Evolutionary conservation across 495 filamentous ascomycete genomes (phyloP).

Genomic region (Penicillium tannophilum): DNA sequence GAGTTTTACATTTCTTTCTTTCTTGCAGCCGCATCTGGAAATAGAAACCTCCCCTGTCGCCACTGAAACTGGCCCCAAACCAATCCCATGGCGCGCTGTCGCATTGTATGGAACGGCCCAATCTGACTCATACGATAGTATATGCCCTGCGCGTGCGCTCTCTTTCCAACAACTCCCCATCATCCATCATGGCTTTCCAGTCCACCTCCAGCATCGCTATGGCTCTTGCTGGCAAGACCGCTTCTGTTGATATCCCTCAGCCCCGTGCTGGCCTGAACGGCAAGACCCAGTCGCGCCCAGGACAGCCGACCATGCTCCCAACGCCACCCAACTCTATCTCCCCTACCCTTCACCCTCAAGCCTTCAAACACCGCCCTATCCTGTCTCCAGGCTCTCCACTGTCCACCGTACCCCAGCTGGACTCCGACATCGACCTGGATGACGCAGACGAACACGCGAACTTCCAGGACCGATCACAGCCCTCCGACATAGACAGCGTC

Average conservation of each 20-base stretch:
- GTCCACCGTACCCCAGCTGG: slow-evolving; percentile 64
- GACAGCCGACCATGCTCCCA: slow-evolving; percentile 65
- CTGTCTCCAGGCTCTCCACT: slow-evolving; percentile 51
- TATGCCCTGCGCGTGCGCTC: slow-evolving; percentile 8
- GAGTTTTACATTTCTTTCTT: slow-evolving; percentile 11
- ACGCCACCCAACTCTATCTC: slow-evolving; percentile 98
- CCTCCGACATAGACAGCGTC: slow-evolving; percentile 62
- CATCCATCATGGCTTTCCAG: slow-evolving; percentile 51
- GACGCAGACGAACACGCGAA: slow-evolving; percentile 61
- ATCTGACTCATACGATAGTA: slow-evolving; percentile 32
- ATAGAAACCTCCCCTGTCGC: slow-evolving; percentile 13
- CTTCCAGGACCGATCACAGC: slow-evolving; percentile 42
- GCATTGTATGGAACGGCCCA: slow-evolving; percentile 23
- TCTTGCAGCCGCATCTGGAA: slow-evolving; percentile 6
- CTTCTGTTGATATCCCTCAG: slow-evolving; percentile 72
- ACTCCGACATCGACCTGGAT: slow-evolving; percentile 85
- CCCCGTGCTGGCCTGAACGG: slow-evolving; percentile 62
- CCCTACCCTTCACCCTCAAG: slow-evolving; percentile 81
- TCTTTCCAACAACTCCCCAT: slow-evolving; percentile 7
- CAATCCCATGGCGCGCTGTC: slow-evolving; percentile 24
- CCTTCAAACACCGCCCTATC: slow-evolving; percentile 55
- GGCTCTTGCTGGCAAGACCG: slow-evolving; percentile 65
- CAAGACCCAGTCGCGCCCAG: slow-evolving; percentile 57
- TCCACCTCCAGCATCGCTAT: slow-evolving; percentile 60
- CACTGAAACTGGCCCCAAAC: slow-evolving; percentile 15